These are phyloP conservation scores for Aureobasidium subglaciale DNA, from an alignment of 2,329 filamentous ascomycete species.

Conservation along the genomic window DNA sequence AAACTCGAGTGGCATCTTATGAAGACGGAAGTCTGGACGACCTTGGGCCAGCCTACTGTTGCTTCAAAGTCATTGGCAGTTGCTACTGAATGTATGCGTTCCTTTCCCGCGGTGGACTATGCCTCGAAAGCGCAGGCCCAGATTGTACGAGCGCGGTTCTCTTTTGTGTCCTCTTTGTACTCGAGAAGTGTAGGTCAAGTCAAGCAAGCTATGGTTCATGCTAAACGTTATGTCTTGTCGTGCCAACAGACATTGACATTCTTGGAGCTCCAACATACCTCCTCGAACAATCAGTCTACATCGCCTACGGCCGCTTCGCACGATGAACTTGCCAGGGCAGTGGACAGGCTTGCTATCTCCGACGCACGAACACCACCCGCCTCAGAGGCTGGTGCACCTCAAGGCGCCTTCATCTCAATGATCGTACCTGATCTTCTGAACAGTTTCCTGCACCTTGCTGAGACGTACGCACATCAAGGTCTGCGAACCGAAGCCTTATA, in stretches of 20 bases:
- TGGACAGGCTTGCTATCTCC: neutral
- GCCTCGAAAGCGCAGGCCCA: neutral
- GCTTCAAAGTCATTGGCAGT: neutral
- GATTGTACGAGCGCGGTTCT: neutral
- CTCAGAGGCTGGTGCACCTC: neutral
- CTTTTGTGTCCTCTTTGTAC: conserved; percentile 1
- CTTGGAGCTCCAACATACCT: conserved; percentile 24
- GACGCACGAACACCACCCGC: neutral
- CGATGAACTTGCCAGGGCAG: neutral
- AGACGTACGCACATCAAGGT: conserved; percentile 74
- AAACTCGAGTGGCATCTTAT: conserved; percentile 44
- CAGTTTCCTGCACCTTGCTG: conserved; percentile 65
- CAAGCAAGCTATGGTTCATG: neutral
- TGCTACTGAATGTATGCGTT: neutral
- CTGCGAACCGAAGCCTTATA: conserved; percentile 83
- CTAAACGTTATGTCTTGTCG: conserved; percentile 6
- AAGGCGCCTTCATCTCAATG: neutral
- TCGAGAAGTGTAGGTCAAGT: neutral
- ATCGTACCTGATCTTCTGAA: conserved; percentile 60
- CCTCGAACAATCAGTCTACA: neutral
- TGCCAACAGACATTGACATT: conserved; percentile 4
- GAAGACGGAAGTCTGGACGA: neutral
- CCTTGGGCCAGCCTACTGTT: neutral
- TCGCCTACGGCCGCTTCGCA: neutral
- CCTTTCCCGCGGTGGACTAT: neutral